These are phyloP conservation scores for Narthecium ossifragum DNA, from an alignment of 106 monocot species.

Conservation along the genomic window DNA sequence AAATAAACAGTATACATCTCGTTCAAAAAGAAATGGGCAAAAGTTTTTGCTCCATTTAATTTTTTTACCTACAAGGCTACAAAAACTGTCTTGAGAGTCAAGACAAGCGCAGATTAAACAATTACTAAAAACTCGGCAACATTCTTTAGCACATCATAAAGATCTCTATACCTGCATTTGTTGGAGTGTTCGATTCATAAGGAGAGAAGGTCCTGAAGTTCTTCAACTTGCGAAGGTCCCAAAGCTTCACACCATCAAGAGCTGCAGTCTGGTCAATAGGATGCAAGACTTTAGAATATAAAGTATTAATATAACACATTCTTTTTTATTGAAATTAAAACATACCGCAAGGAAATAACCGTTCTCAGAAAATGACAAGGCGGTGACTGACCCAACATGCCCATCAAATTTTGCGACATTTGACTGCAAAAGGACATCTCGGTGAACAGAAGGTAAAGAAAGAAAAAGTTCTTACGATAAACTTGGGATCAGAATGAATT, in stretches of 20 bases:
- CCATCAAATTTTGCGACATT: constrained; percentile 99
- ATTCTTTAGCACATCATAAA: constrained; percentile 4
- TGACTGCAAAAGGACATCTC: no score
- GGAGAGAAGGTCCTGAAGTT: constrained; percentile 85
- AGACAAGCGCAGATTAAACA: no score
- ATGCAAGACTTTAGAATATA: constrained; percentile 4
- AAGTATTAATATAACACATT: neutral
- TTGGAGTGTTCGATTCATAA: constrained; percentile 75
- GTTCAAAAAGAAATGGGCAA: no score
- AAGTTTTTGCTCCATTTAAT: no score
- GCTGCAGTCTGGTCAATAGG: constrained; percentile 66
- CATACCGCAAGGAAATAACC: constrained; percentile 98
- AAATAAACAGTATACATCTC: no score
- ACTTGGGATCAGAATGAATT: no score
- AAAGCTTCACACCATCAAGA: constrained; percentile 89
- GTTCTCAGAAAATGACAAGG: constrained; percentile 97
- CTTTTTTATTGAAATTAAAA: neutral
- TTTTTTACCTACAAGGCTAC: no score
- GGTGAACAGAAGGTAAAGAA: no score
- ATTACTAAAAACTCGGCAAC: no score
- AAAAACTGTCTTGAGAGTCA: no score
- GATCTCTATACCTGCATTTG: constrained; percentile 59
- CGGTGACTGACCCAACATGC: constrained; percentile 77
- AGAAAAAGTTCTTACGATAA: no score
- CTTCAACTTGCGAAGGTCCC: constrained; percentile 92